Base-by-base conservation (phyloP, 345 rosid genomes). In the Populus ilicifolia region DNA sequence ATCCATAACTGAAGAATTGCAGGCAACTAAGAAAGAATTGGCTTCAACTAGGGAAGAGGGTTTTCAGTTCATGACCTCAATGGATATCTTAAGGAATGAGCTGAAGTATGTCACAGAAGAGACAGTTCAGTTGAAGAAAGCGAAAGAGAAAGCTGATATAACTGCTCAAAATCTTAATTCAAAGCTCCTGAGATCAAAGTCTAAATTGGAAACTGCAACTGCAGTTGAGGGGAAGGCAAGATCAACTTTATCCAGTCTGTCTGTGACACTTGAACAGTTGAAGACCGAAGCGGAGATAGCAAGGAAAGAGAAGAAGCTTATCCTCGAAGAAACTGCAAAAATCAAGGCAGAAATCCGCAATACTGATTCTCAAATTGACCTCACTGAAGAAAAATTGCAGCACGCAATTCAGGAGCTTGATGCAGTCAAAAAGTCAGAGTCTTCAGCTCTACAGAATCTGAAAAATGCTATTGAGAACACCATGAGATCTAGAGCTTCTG, bases 121-220 rank as follows among this genome's bases (percentile, higher is more conserved):
- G 85, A 84, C 85, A 41, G 66, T 81, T 38, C 77, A 77, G 81
- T 73, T 85, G 50, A 83, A 86, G 78, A 89, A 82, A 83, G 72
- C 80, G 0, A 89, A 87, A 74, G 87, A 78, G 63, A 91, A 85
- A 75, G 75, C 82, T 12, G 93, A 92, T 71, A 20, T 38, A 8
- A 87, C 81, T 35, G 85, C 89, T 66, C 85, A 86, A 78, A 89
- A 77, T 64, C 88, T 92, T 74, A 88, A 92, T 62, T 75, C 94
- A 2, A 93, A 96, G 90, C 85, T 93, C 77, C 91, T 93, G 18
- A 86, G 90, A 77, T 94, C 85, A 16, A 96, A 91, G 80, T 84
- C 86, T 63, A 86, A 84, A 81, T 38, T 90, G 75, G 94, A 90
- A 85, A 71, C 89, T 8, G 91, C 80, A 0, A 77, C 88, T 67